Evolutionary conservation across 208 protist genomes (phyloP).

Genomic region (Leishmania tarentolae): DNA sequence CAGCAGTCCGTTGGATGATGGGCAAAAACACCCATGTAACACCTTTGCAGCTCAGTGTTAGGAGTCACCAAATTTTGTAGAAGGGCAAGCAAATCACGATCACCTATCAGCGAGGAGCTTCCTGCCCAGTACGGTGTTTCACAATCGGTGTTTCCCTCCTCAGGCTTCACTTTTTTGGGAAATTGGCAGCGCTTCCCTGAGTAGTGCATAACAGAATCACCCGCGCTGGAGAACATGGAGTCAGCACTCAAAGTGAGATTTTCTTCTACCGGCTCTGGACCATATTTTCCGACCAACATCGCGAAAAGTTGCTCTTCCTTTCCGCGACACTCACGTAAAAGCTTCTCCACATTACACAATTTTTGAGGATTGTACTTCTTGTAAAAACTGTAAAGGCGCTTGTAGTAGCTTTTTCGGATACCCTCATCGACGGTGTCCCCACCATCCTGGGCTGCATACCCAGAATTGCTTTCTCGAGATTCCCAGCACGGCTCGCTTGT

Average conservation of each 20-base stretch:
- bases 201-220: constrained; percentile 57
- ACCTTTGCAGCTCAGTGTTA: constrained; percentile 73
- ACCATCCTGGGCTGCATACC: constrained; percentile 40
- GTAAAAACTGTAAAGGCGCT: constrained; percentile 70
- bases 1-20: constrained; percentile 61
- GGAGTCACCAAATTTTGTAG: constrained; percentile 55
- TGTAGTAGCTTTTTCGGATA: constrained; percentile 39
- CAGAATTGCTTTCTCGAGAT: constrained; percentile 57
- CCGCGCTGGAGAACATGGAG: constrained; percentile 49
- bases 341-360: constrained; percentile 52
- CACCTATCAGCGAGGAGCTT: constrained; percentile 45
- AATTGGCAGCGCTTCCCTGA: constrained; percentile 57
- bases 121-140: constrained; percentile 83
- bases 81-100: constrained; percentile 60
- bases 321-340: constrained; percentile 49
- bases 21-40: constrained; percentile 68
- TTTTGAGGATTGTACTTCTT: constrained; percentile 79
- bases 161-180: constrained; percentile 57
- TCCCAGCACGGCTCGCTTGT: constrained; percentile 45
- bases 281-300: constrained; percentile 74
- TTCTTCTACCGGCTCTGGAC: constrained; percentile 48
- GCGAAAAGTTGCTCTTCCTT: constrained; percentile 78
- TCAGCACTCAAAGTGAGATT: constrained; percentile 13
- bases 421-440: constrained; percentile 26
- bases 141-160: constrained; percentile 75